phyloP scores from a whole-genome alignment of 306 rosid species.

The Trifolium fragiferum region DNA sequence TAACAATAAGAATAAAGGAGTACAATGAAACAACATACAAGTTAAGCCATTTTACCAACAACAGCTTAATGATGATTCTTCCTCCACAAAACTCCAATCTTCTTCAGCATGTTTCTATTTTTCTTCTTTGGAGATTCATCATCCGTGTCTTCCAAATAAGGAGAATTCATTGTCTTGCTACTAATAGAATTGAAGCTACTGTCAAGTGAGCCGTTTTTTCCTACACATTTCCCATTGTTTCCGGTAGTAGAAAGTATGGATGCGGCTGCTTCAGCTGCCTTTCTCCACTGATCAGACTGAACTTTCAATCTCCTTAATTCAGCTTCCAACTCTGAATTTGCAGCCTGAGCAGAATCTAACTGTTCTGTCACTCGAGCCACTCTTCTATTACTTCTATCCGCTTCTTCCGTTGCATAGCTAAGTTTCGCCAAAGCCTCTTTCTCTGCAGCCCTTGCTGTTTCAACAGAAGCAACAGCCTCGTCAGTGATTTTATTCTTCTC shows the following conservation, averaged over 20 bases:
- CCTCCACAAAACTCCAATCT: conserved; percentile 94
- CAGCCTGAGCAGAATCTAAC: conserved; percentile 78
- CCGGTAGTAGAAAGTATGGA: conserved; percentile 69
- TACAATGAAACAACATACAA: conserved; percentile 9
- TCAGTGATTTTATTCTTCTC: conserved; percentile 52
- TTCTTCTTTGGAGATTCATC: conserved; percentile 93
- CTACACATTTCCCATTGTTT: conserved; percentile 71
- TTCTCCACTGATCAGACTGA: conserved; percentile 97
- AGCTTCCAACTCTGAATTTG: conserved; percentile 78
- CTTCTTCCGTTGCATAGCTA: conserved; percentile 62
- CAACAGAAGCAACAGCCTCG: conserved; percentile 50
- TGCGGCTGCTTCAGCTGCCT: conserved; percentile 95
- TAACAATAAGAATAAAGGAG: conserved; percentile 10
- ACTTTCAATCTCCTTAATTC: conserved; percentile 87
- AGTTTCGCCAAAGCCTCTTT: conserved; percentile 71
- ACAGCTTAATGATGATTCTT: conserved; percentile 63
- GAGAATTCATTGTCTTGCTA: conserved; percentile 63
- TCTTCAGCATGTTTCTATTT: conserved; percentile 83
- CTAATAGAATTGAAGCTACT: conserved; percentile 59
- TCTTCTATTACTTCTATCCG: conserved; percentile 63
- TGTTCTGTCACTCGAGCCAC: conserved; percentile 73
- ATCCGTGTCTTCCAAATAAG: conserved; percentile 76
- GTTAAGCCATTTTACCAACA: conserved; percentile 2
- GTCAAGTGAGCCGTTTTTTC: conserved; percentile 61
- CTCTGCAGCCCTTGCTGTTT: conserved; percentile 71